Conservation (phyloP, 2,329 filamentous ascomycete species). For the Cordyceps tenuipes region DNA sequence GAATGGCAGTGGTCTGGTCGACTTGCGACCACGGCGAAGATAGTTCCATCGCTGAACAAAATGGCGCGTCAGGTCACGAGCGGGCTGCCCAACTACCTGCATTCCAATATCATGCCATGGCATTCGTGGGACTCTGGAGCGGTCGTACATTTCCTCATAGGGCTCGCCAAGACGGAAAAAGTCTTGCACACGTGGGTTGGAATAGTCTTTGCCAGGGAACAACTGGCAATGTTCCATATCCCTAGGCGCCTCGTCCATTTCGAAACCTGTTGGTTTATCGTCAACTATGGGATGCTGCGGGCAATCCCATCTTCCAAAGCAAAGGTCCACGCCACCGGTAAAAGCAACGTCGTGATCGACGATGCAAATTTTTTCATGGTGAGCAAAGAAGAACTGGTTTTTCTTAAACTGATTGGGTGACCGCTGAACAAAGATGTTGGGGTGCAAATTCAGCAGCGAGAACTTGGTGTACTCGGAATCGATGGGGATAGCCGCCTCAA, state of each 20-base stretch:
- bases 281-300: constrained; percentile 86
- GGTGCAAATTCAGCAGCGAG: constrained; percentile 87
- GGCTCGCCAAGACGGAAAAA: constrained; percentile 90
- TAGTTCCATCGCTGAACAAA: constrained; percentile 99
- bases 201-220: constrained; percentile 97
- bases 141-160: constrained; percentile 98
- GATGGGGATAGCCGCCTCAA: constrained; percentile 93
- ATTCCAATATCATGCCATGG: constrained; percentile 98
- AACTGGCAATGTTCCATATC: constrained; percentile 92
- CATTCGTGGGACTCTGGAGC: constrained; percentile 82
- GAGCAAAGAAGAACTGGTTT: constrained; percentile 98
- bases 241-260: constrained; percentile 63
- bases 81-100: constrained; percentile 95
- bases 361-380: constrained; percentile 96
- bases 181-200: constrained; percentile 89
- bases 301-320: constrained; percentile 95
- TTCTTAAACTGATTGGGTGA: constrained; percentile 98
- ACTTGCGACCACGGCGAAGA: constrained; percentile 82
- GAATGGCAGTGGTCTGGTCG: constrained; percentile 88
- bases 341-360: constrained; percentile 96
- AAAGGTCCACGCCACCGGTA: constrained; percentile 89
- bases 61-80: constrained; percentile 85
- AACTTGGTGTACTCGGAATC: constrained; percentile 98
- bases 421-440: constrained; percentile 91
- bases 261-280: constrained; percentile 92